Percentiles rank a stretch among this genome's conserved stretches.
These are phyloP conservation scores for Termitomyces sp. DNA, from an alignment of 768 basidiomycete species.

Conservation along the genomic window DNA sequence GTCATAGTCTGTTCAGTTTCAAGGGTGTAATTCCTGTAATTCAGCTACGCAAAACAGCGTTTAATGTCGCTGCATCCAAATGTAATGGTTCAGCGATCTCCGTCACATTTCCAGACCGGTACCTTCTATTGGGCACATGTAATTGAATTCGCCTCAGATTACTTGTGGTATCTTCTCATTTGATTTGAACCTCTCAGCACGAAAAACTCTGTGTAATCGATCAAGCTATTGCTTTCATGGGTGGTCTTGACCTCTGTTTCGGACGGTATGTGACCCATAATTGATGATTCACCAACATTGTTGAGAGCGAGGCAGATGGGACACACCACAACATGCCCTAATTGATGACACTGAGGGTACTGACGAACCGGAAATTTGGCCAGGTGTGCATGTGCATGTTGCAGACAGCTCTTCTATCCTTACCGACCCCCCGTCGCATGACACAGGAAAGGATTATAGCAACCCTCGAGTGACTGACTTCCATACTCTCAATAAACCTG, in stretches of 20 bases:
- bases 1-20: slow-evolving; percentile 4
- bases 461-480: slow-evolving; percentile 88
- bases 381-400: slow-evolving; percentile 42
- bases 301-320: slow-evolving; percentile 57
- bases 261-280: slow-evolving; percentile 46
- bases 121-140: slow-evolving; percentile 99
- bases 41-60: slow-evolving; percentile 81
- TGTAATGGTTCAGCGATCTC: slow-evolving; percentile 94
- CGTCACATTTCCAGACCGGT: slow-evolving; percentile 95
- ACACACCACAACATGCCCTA: slow-evolving; percentile 90
- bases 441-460: slow-evolving; percentile 86
- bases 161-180: background rate
- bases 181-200: slow-evolving; percentile 46
- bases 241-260: slow-evolving; percentile 92
- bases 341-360: slow-evolving; percentile 73
- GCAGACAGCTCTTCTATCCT: background rate
- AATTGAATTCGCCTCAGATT: slow-evolving; percentile 20
- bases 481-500: slow-evolving; percentile 78
- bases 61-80: slow-evolving; percentile 80
- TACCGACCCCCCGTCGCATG: background rate
- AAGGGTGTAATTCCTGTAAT: slow-evolving; percentile 1
- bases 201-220: slow-evolving; percentile 98
- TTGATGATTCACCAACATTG: background rate
- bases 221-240: slow-evolving; percentile 97
- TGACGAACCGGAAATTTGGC: slow-evolving; percentile 77